These are phyloP conservation scores for Rhodotorula sp. DNA, from an alignment of 1,284 basidiomycete genomes.

Conservation along the genomic window DNA sequence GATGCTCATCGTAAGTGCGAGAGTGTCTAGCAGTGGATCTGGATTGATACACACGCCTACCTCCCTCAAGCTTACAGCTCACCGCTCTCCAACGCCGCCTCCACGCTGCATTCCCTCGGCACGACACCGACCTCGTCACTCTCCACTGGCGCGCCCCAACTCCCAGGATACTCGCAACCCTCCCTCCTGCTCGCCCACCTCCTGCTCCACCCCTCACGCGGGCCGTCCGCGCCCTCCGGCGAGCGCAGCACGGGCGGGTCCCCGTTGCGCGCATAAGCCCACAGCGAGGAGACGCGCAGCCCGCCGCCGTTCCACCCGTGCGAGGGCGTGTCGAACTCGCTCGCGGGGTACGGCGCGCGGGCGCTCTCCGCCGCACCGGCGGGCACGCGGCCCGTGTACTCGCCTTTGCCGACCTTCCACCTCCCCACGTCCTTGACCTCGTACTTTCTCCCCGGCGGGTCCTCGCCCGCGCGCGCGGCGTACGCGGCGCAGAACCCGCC, in stretches of 20 bases:
- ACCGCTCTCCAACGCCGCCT: background rate
- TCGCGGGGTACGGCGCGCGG: background rate
- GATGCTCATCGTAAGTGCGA: background rate
- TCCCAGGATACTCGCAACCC: background rate
- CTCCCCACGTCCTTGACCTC: background rate
- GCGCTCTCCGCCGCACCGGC: background rate
- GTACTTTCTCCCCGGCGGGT: background rate
- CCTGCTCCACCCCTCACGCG: background rate
- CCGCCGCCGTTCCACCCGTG: background rate
- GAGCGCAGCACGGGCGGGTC: background rate
- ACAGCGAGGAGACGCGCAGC: background rate
- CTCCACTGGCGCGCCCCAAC: background rate
- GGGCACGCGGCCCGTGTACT: background rate
- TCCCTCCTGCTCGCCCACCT: background rate
- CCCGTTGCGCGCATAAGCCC: background rate
- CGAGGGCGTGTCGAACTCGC: background rate
- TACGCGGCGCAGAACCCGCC: constrained; percentile 54
- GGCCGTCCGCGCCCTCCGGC: background rate
- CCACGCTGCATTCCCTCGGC: background rate
- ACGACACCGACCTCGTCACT: background rate
- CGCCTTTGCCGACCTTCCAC: constrained; percentile 17
- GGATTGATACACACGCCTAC: background rate
- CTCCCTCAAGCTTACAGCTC: background rate
- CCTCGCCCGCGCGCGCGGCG: background rate
- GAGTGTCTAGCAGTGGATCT: too few species aligned